Conservation (phyloP, 352 stramenopile genomes). For the Phytophthora pini region DNA sequence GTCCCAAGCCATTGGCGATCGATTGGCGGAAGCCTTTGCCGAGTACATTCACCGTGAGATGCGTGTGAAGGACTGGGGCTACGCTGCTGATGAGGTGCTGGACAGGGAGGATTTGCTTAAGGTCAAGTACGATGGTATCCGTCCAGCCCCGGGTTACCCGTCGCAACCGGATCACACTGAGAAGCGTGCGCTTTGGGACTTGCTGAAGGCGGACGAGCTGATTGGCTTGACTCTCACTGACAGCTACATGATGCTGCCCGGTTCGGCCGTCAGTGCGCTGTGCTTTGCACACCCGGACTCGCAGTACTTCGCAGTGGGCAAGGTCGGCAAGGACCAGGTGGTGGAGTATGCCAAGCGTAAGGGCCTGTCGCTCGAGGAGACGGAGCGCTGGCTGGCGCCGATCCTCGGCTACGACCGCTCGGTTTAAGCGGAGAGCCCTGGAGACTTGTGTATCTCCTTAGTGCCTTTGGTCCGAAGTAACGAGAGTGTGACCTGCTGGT, state of each 20-base stretch:
- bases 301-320: conserved; percentile 97
- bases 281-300: conserved; percentile 96
- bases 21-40: conserved; percentile 92
- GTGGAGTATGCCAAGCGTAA: conserved; percentile 95
- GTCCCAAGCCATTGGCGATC: conserved; percentile 86
- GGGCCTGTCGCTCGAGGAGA: conserved; percentile 86
- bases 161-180: conserved; percentile 98
- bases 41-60: conserved; percentile 98
- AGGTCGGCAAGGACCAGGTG: conserved; percentile 97
- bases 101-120: conserved; percentile 95
- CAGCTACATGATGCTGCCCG: conserved; percentile 97
- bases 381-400: conserved; percentile 95
- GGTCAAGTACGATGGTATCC: conserved; percentile 98
- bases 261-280: conserved; percentile 93
- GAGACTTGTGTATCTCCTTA: background rate
- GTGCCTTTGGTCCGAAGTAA: background rate
- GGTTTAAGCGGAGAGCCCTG: conserved; percentile 13
- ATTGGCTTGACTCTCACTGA: conserved; percentile 94
- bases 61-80: conserved; percentile 96
- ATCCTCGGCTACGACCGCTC: conserved; percentile 96
- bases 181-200: conserved; percentile 96
- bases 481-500: background rate
- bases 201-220: conserved; percentile 94
- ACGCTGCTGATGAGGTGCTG: conserved; percentile 92
- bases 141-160: conserved; percentile 97